Base-by-base conservation (phyloP, 139 green algal species). In the Tetradesmus lagerheimii region DNA sequence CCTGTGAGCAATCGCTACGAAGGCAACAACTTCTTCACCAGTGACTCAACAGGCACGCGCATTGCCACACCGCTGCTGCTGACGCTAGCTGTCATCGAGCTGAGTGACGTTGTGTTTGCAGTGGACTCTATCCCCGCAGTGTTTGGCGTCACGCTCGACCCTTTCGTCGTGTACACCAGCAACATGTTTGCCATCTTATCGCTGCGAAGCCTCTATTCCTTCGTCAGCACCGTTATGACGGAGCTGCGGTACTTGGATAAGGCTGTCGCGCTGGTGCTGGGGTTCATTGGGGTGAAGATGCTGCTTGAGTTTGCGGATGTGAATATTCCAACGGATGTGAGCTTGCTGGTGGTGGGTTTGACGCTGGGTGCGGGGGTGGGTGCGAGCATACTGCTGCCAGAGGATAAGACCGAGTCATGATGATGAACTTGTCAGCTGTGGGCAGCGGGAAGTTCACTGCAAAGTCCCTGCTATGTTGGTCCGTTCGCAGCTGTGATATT, bases 111-210 rank as follows among this genome's bases (percentile, higher is more conserved):
- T 0, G 94, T 99, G 4, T 99, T 99, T 93, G 98, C 98, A 15
- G 98, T 99, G 1, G 97, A 99, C 90, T 93, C 83, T 6, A 94
- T 95, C 47, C 91, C 90, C 8, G 91, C 95, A 89, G 96, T 99
- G 27, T 99, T 99, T 95, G 97, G 97, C 50, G 95, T 99, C 34
- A 99, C 97, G 15, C 88, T 96, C 2, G 98, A 99, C 95, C 98
- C 98, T 14, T 99, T 99, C 93, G 98, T 99, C 89, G 95, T 99
- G 0, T 99, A 98, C 92, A 97, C 96, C 4, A 98, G 50, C 87
- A 99, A 99, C 96, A 96, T 99, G 43, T 98, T 97, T 93, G 97
- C 97, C 8, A 98, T 99, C 88, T 80, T 98, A 4, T 95, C 85
- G 29, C 90, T 99, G 37, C 92, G 97, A 39, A 93, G 94, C 1